Evolutionary conservation across 306 rosid species (phyloP).

Genomic region (Herpetospermum pedunculosum): DNA sequence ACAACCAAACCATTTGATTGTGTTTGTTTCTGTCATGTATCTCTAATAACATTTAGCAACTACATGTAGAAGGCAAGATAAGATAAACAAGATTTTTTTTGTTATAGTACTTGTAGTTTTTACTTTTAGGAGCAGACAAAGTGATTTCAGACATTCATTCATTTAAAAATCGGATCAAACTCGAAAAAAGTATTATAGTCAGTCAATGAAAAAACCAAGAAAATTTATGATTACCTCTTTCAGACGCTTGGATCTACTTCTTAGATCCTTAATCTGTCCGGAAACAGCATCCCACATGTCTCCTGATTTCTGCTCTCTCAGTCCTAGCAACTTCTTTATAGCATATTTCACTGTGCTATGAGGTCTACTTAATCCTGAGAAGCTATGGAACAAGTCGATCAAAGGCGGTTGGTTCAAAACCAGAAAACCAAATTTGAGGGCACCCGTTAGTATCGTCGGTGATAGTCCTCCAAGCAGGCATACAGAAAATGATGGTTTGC

Average conservation of each 20-base stretch:
- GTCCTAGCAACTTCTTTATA: slow-evolving; percentile 63
- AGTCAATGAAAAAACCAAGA: no score
- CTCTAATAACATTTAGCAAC: background rate
- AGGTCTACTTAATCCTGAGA: slow-evolving; percentile 76
- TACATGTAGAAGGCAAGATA: background rate
- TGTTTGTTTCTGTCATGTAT: background rate
- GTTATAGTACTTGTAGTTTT: background rate
- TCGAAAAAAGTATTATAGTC: no score
- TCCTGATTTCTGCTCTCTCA: slow-evolving; percentile 50
- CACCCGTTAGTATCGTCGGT: slow-evolving; percentile 58
- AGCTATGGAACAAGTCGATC: slow-evolving; percentile 53
- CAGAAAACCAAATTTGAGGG: slow-evolving; percentile 73
- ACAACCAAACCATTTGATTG: background rate
- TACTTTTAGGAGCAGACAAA: background rate
- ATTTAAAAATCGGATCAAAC: no score
- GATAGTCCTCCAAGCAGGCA: slow-evolving; percentile 90
- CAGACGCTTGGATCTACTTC: slow-evolving; percentile 47
- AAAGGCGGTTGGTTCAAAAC: slow-evolving; percentile 48
- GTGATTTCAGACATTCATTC: background rate
- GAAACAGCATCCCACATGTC: slow-evolving; percentile 46
- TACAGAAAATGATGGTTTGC: slow-evolving; percentile 52
- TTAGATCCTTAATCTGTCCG: slow-evolving; percentile 42
- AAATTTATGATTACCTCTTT: slow-evolving; percentile 49
- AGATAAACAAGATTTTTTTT: background rate
- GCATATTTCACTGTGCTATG: slow-evolving; percentile 84